phyloP scores from a whole-genome alignment of 768 basidiomycete species.

The Cyclocybe aegerita region DNA sequence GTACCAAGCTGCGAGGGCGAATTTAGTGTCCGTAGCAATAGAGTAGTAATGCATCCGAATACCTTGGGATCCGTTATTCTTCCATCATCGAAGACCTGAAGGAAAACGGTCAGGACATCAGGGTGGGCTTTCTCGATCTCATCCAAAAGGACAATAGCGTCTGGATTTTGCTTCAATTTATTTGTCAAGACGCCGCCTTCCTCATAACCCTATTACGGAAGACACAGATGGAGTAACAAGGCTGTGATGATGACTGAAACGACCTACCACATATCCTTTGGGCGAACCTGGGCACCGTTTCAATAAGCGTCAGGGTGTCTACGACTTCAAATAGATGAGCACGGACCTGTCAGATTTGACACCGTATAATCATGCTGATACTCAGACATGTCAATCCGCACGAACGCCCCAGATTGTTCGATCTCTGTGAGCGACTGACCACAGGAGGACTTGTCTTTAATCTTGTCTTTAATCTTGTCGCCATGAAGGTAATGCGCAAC shows the following conservation, averaged over 20 bases:
- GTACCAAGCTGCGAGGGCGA: not conserved
- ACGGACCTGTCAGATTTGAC: constrained; percentile 2
- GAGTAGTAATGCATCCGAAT: not conserved
- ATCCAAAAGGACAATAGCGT: constrained; percentile 6
- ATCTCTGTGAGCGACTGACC: constrained; percentile 3
- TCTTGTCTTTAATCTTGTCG: not conserved
- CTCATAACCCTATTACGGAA: not conserved
- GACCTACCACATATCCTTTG: constrained; percentile 2
- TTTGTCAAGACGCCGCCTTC: constrained; percentile 1
- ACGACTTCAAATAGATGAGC: not conserved
- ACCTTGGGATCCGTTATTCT: constrained; percentile 7
- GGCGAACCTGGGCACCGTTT: not conserved
- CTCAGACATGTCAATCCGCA: constrained; percentile 8
- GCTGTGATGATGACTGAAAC: not conserved
- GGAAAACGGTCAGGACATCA: constrained; percentile 6
- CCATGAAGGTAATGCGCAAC: constrained; percentile 1
- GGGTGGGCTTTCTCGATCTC: constrained; percentile 8
- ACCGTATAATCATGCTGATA: constrained; percentile 5
- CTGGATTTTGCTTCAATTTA: constrained; percentile 4
- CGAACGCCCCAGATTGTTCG: constrained; percentile 2
- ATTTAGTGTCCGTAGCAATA: not conserved
- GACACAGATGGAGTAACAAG: not conserved
- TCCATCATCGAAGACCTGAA: constrained; percentile 8
- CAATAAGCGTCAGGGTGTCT: not conserved
- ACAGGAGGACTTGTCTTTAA: too few relatives aligned